Evolutionary conservation across 352 stramenopile genomes (phyloP).

Genomic region (Plasmopara muralis): DNA sequence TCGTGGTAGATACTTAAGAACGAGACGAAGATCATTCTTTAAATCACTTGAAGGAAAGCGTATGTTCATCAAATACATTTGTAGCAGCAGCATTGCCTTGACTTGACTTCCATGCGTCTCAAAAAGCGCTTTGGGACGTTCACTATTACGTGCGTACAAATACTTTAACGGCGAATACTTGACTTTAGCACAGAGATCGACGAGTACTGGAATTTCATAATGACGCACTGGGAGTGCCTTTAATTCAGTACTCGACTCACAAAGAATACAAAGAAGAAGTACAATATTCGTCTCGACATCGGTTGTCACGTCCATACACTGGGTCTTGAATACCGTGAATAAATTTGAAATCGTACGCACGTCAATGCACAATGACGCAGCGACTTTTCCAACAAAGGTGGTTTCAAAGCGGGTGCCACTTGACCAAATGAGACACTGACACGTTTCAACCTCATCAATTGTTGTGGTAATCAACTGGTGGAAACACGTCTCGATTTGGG

Average conservation of each 20-base stretch:
- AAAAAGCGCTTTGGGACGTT: conserved; percentile 50
- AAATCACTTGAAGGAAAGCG: conserved; percentile 97
- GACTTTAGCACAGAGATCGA: conserved; percentile 49
- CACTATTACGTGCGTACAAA: conserved; percentile 36
- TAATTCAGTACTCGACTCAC: conserved; percentile 85
- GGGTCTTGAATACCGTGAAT: conserved; percentile 28
- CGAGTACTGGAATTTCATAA: conserved; percentile 92
- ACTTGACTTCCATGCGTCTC: conserved; percentile 74
- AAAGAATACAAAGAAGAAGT: conserved; percentile 46
- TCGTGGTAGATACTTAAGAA: conserved; percentile 94
- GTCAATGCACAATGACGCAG: conserved; percentile 95
- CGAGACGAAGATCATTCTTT: conserved; percentile 92
- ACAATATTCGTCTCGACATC: conserved; percentile 13
- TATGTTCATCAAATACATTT: conserved; percentile 91
- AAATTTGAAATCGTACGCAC: conserved; percentile 84
- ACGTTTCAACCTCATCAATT: conserved; percentile 76
- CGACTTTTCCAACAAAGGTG: conserved; percentile 88
- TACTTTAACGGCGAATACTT: conserved; percentile 51
- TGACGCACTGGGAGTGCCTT: conserved; percentile 93
- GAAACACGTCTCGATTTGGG: conserved; percentile 59
- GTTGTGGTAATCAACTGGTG: conserved; percentile 68
- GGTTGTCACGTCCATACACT: conserved; percentile 10
- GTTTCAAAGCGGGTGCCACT: conserved; percentile 45
- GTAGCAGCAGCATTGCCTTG: conserved; percentile 88
- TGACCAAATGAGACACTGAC: conserved; percentile 67